phyloP scores from a whole-genome alignment of 2,329 filamentous ascomycete species.

The Epicoccum sorghinum region DNA sequence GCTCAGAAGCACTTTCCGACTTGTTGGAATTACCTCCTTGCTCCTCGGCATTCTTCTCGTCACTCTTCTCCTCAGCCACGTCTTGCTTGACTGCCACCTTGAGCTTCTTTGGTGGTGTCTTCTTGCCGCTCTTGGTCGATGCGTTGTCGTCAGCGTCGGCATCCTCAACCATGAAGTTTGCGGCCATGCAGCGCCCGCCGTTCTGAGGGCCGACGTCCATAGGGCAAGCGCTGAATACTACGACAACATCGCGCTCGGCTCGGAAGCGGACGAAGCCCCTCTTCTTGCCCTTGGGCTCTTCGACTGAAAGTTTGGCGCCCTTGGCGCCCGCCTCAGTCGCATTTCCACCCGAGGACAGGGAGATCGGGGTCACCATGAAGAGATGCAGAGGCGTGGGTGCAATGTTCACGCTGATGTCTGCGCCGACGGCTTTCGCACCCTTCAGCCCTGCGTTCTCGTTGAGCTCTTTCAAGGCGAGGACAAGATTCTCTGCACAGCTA shows the following conservation, averaged over 20 bases:
- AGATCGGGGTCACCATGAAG: conserved; percentile 47
- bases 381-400: conserved; percentile 55
- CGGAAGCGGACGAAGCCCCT: conserved; percentile 42
- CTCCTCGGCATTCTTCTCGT: not conserved
- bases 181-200: conserved; percentile 47
- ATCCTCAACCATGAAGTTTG: conserved; percentile 49
- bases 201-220: conserved; percentile 47
- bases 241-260: conserved; percentile 45
- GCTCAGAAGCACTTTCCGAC: not conserved
- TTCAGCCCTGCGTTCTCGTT: conserved; percentile 55
- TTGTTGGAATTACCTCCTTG: not conserved
- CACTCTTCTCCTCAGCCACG: not conserved
- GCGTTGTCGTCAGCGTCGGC: conserved; percentile 32
- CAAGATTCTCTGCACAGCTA: conserved; percentile 56
- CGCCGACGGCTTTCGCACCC: conserved; percentile 54
- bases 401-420: conserved; percentile 56
- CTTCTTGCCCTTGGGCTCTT: conserved; percentile 45
- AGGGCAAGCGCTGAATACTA: conserved; percentile 48
- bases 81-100: conserved; percentile 4
- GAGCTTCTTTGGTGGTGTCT: conserved; percentile 30
- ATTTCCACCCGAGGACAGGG: conserved; percentile 14
- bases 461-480: conserved; percentile 55
- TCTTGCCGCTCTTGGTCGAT: conserved; percentile 22
- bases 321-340: conserved; percentile 34
- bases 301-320: conserved; percentile 35